Conservation (phyloP, 192 early-diverging fungal genomes). For the Podila epicladia region DNA sequence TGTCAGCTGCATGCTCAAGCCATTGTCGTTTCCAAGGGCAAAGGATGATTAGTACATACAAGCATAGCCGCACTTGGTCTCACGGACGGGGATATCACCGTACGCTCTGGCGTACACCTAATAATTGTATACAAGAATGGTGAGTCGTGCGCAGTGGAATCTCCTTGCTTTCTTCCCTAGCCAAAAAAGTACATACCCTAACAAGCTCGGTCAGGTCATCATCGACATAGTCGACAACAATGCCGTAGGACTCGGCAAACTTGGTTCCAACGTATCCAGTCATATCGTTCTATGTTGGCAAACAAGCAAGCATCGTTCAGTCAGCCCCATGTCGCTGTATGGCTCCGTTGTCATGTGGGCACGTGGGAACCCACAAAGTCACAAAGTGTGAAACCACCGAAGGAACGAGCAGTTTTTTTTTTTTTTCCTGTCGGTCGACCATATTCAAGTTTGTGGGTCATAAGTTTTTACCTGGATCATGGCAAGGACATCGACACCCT, state of each 20-base stretch:
- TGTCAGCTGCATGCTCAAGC: neutral
- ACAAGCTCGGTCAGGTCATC: slow-evolving; percentile 60
- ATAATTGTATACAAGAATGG: slow-evolving; percentile 43
- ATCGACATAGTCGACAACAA: slow-evolving; percentile 88
- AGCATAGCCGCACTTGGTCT: slow-evolving; percentile 90
- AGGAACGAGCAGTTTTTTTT: neutral
- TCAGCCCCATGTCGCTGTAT: neutral
- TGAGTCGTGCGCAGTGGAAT: too few species aligned
- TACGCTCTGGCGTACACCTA: slow-evolving; percentile 73
- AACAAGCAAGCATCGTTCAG: slow-evolving; percentile 51
- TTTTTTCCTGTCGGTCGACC: neutral
- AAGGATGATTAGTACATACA: slow-evolving; percentile 21
- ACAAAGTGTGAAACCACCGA: neutral
- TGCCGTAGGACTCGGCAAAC: slow-evolving; percentile 72
- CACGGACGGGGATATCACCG: slow-evolving; percentile 67
- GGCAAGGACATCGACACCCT: slow-evolving; percentile 70
- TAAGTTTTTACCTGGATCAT: slow-evolving; percentile 74
- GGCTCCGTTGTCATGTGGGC: neutral
- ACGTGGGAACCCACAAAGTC: neutral
- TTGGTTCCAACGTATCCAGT: slow-evolving; percentile 81
- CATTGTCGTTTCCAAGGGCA: neutral
- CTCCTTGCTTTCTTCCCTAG: too few species aligned
- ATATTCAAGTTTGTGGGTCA: neutral
- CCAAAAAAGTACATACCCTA: slow-evolving; percentile 33
- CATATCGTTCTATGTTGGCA: slow-evolving; percentile 86